phyloP scores from a whole-genome alignment of 163 green algal genomes.

The Dunaliella salina region DNA sequence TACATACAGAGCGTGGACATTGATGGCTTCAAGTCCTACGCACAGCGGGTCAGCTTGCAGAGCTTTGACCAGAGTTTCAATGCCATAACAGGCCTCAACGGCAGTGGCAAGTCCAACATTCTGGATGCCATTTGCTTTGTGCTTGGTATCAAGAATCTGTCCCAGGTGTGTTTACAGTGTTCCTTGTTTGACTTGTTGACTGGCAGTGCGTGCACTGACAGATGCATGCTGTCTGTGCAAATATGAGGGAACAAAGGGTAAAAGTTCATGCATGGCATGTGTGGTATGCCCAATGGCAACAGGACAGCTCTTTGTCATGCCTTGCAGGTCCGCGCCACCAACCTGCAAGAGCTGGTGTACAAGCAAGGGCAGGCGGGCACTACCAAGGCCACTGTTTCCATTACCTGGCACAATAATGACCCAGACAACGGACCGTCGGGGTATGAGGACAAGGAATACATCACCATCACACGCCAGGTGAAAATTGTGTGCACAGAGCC shows the following conservation, averaged over 20 bases:
- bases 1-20: conserved; percentile 93
- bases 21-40: conserved; percentile 99
- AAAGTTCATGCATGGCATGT: too few relatives aligned
- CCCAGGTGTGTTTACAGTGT: conserved; percentile 53
- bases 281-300: too few relatives aligned
- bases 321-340: conserved; percentile 82
- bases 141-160: conserved; percentile 93
- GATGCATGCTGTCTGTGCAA: too few relatives aligned
- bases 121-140: conserved; percentile 99
- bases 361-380: conserved; percentile 96
- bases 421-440: conserved; percentile 74
- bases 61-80: conserved; percentile 96
- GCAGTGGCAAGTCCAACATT: conserved; percentile 98
- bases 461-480: conserved; percentile 89
- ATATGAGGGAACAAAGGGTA: too few relatives aligned
- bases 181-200: too few relatives aligned
- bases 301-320: neutral
- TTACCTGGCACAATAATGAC: conserved; percentile 94
- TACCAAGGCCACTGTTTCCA: conserved; percentile 92
- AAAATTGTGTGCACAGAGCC: too few relatives aligned
- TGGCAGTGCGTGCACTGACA: too few relatives aligned
- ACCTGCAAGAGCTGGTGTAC: conserved; percentile 96
- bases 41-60: conserved; percentile 75
- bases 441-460: conserved; percentile 89
- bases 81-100: conserved; percentile 97